phyloP scores from a whole-genome alignment of 2,329 filamentous ascomycete genomes.

The Hymenoscyphus infarciens region DNA sequence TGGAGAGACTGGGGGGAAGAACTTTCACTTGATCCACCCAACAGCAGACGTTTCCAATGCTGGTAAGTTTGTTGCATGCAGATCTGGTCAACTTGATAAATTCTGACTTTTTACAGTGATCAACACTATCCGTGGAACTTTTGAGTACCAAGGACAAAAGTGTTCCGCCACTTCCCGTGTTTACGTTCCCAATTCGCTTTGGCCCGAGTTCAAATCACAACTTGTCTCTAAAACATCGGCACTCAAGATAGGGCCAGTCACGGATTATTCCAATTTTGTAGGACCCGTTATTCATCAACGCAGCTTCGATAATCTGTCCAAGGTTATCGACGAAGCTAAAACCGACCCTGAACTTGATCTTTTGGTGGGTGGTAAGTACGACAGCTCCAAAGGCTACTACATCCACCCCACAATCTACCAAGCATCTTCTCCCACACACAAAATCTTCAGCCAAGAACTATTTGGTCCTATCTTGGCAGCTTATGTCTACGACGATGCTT shows the following conservation, averaged over 20 bases:
- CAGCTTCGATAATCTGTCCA: slow-evolving; percentile 75
- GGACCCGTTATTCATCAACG: slow-evolving; percentile 76
- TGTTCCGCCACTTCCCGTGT: slow-evolving; percentile 79
- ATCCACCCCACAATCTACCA: slow-evolving; percentile 80
- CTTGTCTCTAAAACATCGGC: slow-evolving; percentile 65
- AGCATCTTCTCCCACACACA: slow-evolving; percentile 69
- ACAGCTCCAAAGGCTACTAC: slow-evolving; percentile 76
- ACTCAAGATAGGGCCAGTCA: slow-evolving; percentile 67
- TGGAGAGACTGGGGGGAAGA: slow-evolving; percentile 89
- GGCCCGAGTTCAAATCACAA: slow-evolving; percentile 65
- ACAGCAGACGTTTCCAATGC: slow-evolving; percentile 76
- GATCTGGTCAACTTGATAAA: no score
- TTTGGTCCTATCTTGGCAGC: slow-evolving; percentile 75
- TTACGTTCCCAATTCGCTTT: slow-evolving; percentile 74
- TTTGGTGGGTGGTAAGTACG: slow-evolving; percentile 71
- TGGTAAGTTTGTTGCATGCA: no score
- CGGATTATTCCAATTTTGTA: slow-evolving; percentile 71
- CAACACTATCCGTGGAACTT: slow-evolving; percentile 81
- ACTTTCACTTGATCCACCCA: slow-evolving; percentile 81
- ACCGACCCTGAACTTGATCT: slow-evolving; percentile 69
- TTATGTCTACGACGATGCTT: slow-evolving; percentile 73
- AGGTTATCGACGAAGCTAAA: slow-evolving; percentile 75
- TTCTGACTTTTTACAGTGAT: slow-evolving; percentile 43
- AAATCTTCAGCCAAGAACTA: slow-evolving; percentile 72
- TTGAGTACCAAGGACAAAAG: slow-evolving; percentile 90